phyloP scores from a whole-genome alignment of 805 yeast genomes.

The Blastobotrys attinorum region DNA sequence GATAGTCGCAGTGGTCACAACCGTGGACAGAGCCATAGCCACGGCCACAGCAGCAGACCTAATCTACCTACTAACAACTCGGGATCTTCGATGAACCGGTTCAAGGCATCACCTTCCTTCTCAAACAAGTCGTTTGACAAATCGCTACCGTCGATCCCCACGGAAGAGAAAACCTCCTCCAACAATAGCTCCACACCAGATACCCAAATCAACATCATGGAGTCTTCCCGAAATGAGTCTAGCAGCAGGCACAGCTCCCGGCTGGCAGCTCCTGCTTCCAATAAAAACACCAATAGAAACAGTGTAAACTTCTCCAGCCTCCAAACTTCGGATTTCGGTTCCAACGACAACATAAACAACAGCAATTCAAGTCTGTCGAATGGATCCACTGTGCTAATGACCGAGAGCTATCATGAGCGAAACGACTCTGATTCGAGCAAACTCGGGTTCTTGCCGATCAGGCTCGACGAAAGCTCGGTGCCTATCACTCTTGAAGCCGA shows the following conservation, averaged over 20 bases:
- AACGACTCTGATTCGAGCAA: constrained; percentile 1
- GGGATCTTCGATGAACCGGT: neutral
- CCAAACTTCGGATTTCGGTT: neutral
- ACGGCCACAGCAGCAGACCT: neutral
- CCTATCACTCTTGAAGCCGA: neutral
- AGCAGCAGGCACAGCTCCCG: neutral
- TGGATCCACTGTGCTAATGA: neutral
- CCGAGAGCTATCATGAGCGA: neutral
- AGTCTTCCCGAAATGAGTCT: neutral
- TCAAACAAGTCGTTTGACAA: neutral
- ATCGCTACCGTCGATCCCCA: neutral
- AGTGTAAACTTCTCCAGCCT: too few relatives aligned
- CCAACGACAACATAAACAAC: neutral
- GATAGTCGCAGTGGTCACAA: neutral
- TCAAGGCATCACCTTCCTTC: neutral
- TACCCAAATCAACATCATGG: neutral
- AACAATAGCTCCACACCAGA: neutral
- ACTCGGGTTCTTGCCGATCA: constrained; percentile 10
- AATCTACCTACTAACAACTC: neutral
- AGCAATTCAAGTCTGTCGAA: neutral
- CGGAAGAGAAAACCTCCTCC: neutral
- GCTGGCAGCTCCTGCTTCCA: neutral
- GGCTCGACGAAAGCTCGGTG: constrained; percentile 8
- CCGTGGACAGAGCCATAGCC: neutral
- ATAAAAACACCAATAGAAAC: neutral